These are phyloP conservation scores for Psilocybe cyanescens DNA, from an alignment of 768 basidiomycete species.

Conservation along the genomic window DNA sequence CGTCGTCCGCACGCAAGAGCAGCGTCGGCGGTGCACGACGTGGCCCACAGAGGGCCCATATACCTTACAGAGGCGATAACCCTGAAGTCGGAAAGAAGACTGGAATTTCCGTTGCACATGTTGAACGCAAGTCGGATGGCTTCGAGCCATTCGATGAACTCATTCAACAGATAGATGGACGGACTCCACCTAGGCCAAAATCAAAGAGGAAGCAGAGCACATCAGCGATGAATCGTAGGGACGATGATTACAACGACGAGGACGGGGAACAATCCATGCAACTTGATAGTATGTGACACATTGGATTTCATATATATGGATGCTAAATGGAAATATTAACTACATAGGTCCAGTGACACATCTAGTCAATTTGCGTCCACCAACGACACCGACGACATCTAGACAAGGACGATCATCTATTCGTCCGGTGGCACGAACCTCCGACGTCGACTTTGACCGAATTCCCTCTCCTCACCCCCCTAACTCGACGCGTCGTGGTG, in stretches of 20 bases:
- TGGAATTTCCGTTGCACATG: constrained; percentile 67
- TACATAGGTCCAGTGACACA: constrained; percentile 44
- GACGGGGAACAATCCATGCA: constrained; percentile 83
- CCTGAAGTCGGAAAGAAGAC: constrained; percentile 81
- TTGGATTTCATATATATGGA: background rate
- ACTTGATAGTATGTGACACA: constrained; percentile 59
- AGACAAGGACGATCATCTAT: constrained; percentile 43
- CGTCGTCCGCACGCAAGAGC: constrained; percentile 49
- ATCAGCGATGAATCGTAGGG: constrained; percentile 32
- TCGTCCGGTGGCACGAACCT: constrained; percentile 52
- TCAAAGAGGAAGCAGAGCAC: constrained; percentile 50
- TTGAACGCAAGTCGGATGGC: constrained; percentile 78
- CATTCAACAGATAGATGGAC: constrained; percentile 68
- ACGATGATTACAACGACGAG: constrained; percentile 51
- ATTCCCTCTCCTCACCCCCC: constrained; percentile 61
- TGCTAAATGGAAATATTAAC: background rate
- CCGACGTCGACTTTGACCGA: constrained; percentile 63
- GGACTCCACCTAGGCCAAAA: constrained; percentile 63
- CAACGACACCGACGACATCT: constrained; percentile 43
- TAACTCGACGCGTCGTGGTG: constrained; percentile 31
- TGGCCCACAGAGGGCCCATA: constrained; percentile 65
- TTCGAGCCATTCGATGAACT: constrained; percentile 83
- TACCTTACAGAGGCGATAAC: constrained; percentile 81
- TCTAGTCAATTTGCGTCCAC: constrained; percentile 42
- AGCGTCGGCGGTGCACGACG: constrained; percentile 51